A percentile compares a stretch with the other conserved stretches of the same genome.
Evolutionary conservation across 202 grass and related monocot genomes (phyloP).

Genomic region (Eragrostis tef): DNA sequence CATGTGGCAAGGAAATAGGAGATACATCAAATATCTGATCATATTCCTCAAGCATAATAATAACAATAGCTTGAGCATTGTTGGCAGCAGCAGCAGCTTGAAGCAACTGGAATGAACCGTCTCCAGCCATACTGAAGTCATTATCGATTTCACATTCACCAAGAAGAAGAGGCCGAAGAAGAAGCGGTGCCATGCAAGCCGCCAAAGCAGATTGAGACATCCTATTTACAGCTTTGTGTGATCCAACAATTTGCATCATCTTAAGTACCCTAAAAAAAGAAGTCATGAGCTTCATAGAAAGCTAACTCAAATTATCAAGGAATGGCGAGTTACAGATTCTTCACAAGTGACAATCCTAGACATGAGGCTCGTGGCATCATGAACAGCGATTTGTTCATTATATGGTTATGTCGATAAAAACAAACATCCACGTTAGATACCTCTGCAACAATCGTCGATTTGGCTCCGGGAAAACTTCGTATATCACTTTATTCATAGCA

Average conservation of each 20-base stretch:
- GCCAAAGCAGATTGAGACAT: slow-evolving; percentile 95
- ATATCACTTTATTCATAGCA: slow-evolving; percentile 73
- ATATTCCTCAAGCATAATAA: slow-evolving; percentile 94
- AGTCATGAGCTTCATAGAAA: slow-evolving; percentile 32
- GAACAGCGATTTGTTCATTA: slow-evolving; percentile 15
- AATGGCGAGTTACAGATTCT: slow-evolving; percentile 8
- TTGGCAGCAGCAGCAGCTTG: slow-evolving; percentile 96
- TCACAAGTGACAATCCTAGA: slow-evolving; percentile 34
- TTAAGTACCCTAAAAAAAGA: slow-evolving; percentile 88
- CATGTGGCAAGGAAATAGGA: slow-evolving; percentile 33
- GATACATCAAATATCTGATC: slow-evolving; percentile 93
- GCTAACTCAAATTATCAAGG: background rate
- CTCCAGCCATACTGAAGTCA: slow-evolving; percentile 78
- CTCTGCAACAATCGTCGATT: slow-evolving; percentile 82
- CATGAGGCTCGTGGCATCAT: background rate
- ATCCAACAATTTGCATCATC: slow-evolving; percentile 86
- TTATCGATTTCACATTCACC: slow-evolving; percentile 82
- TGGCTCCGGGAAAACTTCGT: slow-evolving; percentile 92
- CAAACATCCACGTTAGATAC: slow-evolving; percentile 50
- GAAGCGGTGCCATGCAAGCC: slow-evolving; percentile 98
- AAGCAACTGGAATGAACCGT: slow-evolving; percentile 89
- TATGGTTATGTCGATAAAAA: background rate
- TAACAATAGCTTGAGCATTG: slow-evolving; percentile 96
- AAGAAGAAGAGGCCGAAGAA: slow-evolving; percentile 88
- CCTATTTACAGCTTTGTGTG: slow-evolving; percentile 84